Evolutionary conservation across 805 yeast genomes (phyloP), one percentile per base, ranked within the genome.

Genomic region (Metschnikowia hibisci): DNA sequence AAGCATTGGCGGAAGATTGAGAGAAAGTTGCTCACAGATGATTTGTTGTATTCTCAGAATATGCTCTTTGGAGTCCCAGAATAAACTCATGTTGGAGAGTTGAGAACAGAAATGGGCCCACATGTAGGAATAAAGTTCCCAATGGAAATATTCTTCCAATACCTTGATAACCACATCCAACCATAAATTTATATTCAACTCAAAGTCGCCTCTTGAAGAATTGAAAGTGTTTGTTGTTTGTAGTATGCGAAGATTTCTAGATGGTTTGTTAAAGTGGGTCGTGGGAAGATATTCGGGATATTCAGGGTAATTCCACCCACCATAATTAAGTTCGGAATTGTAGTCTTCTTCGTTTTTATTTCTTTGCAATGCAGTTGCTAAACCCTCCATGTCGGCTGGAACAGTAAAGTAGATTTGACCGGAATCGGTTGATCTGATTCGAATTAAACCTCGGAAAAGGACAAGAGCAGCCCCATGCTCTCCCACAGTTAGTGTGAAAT

Each of bases 101-200:
- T 86, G 95, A 0, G 87, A 77, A 53, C 88, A 81, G 42, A 85
- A 69, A 58, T 84, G 87, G 0, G 84, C 78, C 69, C 82, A 67
- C 1, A 80, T 60, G 53, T 70, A 83, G 0, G 89, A 79, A 58
- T 81, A 86, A 0, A 79, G 57, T 48, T 84, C 91, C 93, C 91
- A 86, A 46, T 76, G 74, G 13, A 76, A 67, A 31, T 80, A 80
- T 3, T 68, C 66, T 10, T 74, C 74, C 50, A 85, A 55, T 0
- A 81, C 67, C 6, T 65, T 62, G 9, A 75, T 57, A 5, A 81
- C 77, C 10, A 80, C 46, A 0, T 66, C 55, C 7, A 84, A 59
- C 83, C 89, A 77, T 12, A 59, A 56, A 4, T 69, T 55, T n/a
- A 79, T 63, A 47, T 78, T 78, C 16, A 81, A 50, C 16, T 48